phyloP scores from a whole-genome alignment of 208 protist genomes.

The Tritrichomonas musculus region DNA sequence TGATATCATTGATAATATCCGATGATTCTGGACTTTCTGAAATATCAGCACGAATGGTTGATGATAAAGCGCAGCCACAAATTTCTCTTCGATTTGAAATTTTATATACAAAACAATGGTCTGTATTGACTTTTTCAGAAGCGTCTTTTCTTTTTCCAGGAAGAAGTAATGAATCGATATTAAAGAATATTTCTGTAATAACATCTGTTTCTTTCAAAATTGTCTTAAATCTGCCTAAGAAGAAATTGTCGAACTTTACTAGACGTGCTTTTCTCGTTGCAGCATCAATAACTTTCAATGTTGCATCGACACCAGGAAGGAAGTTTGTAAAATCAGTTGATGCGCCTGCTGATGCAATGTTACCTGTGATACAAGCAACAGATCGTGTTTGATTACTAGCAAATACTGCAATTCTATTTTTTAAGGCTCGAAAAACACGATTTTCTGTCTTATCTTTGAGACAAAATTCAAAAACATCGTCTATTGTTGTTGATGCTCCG shows the following conservation, averaged over 20 bases:
- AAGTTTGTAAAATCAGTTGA: constrained; percentile 19
- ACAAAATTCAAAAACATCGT: not conserved
- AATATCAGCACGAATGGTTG: constrained; percentile 46
- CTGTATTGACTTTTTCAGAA: constrained; percentile 40
- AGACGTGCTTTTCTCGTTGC: not conserved
- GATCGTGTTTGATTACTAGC: constrained; percentile 60
- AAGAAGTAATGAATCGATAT: constrained; percentile 35
- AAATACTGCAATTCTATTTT: not conserved
- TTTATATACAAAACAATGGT: constrained; percentile 62
- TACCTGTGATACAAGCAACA: constrained; percentile 64
- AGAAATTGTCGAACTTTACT: constrained; percentile 36
- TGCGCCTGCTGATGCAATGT: constrained; percentile 55
- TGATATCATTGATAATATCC: constrained; percentile 43
- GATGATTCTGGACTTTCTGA: not conserved
- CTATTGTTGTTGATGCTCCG: not conserved
- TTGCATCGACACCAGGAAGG: not conserved
- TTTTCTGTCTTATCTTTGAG: too few relatives aligned
- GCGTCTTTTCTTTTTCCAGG: too few relatives aligned
- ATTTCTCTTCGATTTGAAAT: constrained; percentile 63
- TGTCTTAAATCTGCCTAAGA: constrained; percentile 54
- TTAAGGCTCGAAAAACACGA: constrained; percentile 45
- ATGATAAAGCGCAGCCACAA: constrained; percentile 69
- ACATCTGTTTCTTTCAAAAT: constrained; percentile 57
- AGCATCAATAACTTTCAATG: not conserved
- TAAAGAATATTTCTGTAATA: constrained; percentile 41